phyloP scores from a whole-genome alignment of 768 basidiomycete species.

The Leucogyrophana mollusca region DNA sequence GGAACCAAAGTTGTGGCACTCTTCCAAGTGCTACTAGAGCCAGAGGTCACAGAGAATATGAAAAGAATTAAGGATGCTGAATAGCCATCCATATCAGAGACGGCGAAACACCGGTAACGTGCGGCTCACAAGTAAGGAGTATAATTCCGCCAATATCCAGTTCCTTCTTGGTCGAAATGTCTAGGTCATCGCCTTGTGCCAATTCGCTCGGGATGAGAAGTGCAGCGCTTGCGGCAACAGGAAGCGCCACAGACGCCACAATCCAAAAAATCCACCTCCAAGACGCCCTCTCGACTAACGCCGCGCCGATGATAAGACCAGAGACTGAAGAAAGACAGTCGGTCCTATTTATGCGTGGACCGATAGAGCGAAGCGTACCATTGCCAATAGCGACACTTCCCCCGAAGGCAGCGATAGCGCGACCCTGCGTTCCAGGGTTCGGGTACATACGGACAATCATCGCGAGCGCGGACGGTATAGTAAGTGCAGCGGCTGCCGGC shows the following conservation, averaged over 20 bases:
- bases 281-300: slow-evolving; percentile 33
- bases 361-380: slow-evolving; percentile 19
- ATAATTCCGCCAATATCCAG: too few species aligned
- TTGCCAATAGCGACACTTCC: slow-evolving; percentile 46
- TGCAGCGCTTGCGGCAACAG: slow-evolving; percentile 25
- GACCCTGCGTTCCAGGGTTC: slow-evolving; percentile 39
- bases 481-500: slow-evolving; percentile 38
- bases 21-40: slow-evolving; percentile 43
- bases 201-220: slow-evolving; percentile 29
- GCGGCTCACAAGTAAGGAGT: too few species aligned
- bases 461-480: slow-evolving; percentile 39
- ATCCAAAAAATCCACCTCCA: slow-evolving; percentile 50
- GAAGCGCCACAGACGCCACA: slow-evolving; percentile 37
- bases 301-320: slow-evolving; percentile 34
- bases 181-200: too few species aligned
- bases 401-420: slow-evolving; percentile 43
- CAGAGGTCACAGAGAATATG: slow-evolving; percentile 35
- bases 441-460: slow-evolving; percentile 48
- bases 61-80: slow-evolving; percentile 28
- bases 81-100: neutral
- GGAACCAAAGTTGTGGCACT: slow-evolving; percentile 41
- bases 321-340: slow-evolving; percentile 20
- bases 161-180: too few species aligned
- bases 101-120: neutral
- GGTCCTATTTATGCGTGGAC: too few species aligned